Evolutionary conservation across 2,329 filamentous ascomycete species (phyloP).

Genomic region (Hymenoscyphus occultus): DNA sequence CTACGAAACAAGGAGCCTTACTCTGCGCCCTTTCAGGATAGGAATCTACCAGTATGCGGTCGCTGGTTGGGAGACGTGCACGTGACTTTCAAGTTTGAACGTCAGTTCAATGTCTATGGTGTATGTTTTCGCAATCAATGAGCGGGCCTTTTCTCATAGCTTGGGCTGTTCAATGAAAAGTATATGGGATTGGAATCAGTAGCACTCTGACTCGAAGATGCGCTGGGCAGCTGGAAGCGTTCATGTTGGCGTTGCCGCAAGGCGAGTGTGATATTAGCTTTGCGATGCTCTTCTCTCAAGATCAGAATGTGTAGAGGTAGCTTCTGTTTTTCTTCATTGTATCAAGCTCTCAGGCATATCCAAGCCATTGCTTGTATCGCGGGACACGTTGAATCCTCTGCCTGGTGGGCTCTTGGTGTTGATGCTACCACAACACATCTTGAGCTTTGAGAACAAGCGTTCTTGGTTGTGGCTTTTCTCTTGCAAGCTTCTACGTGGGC

Average conservation of each 20-base stretch:
- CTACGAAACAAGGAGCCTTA: not conserved
- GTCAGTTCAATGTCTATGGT: not conserved
- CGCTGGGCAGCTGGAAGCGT: not conserved
- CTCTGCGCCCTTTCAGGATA: not conserved
- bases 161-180: not conserved
- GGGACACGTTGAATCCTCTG: not conserved
- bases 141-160: not conserved
- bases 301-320: not conserved
- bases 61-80: not conserved
- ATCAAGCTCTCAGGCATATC: not conserved
- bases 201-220: not conserved
- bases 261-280: not conserved
- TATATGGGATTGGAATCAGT: not conserved
- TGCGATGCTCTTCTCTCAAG: not conserved
- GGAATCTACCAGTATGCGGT: not conserved
- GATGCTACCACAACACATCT: not conserved
- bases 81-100: not conserved
- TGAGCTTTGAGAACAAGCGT: not conserved
- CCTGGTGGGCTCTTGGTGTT: not conserved
- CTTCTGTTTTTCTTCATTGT: not conserved
- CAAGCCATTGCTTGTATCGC: not conserved
- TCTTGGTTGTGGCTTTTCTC: not conserved
- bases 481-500: not conserved
- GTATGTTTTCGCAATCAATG: not conserved
- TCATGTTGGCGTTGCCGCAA: not conserved